These are phyloP conservation scores for Herpetomonas muscarum DNA, from an alignment of 208 protist species.

Conservation along the genomic window DNA sequence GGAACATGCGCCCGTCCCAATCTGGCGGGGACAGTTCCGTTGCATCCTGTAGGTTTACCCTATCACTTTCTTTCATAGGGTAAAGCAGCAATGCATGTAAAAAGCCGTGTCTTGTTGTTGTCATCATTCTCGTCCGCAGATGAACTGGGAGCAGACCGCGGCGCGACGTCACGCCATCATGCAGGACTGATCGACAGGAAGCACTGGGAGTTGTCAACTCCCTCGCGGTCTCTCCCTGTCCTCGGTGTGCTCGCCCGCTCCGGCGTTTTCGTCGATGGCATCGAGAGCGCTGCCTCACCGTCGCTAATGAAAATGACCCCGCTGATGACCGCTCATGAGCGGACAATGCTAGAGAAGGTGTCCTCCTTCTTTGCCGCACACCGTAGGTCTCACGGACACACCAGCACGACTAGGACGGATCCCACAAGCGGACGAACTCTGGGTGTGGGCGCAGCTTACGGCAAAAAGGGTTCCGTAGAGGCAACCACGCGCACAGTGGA, in stretches of 20 bases:
- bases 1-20: no score
- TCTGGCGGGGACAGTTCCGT: no score
- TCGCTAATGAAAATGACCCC: conserved; percentile 44
- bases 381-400: background rate
- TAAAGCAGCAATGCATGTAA: background rate
- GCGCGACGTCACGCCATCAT: conserved; percentile 25
- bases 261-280: conserved; percentile 42
- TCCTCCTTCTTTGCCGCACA: conserved; percentile 25
- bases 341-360: conserved; percentile 29
- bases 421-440: background rate
- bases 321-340: conserved; percentile 58
- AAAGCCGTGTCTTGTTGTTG: no score
- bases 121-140: conserved; percentile 4
- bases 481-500: no score
- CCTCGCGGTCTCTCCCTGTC: conserved; percentile 51
- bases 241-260: conserved; percentile 48
- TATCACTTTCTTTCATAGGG: background rate
- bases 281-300: conserved; percentile 34
- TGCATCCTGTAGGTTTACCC: background rate
- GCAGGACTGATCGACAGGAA: conserved; percentile 27
- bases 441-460: no score
- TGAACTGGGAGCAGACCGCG: conserved; percentile 18
- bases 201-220: conserved; percentile 62
- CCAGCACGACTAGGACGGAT: background rate
- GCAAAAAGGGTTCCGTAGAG: no score